Evolutionary conservation across 352 stramenopile species (phyloP).

Genomic region (Pythium vanterpoolii): DNA sequence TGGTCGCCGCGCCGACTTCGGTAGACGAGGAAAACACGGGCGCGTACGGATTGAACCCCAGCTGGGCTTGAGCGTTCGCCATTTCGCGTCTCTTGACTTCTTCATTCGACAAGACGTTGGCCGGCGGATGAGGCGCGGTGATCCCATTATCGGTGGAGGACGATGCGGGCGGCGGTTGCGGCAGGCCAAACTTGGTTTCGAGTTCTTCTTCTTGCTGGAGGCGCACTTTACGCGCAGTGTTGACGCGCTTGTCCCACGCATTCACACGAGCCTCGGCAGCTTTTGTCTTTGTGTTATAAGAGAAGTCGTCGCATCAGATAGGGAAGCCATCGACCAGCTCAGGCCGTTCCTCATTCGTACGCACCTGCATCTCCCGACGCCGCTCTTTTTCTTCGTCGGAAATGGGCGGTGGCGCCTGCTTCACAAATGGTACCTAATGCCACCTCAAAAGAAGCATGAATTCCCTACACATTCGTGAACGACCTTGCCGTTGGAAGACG

Average conservation of each 20-base stretch:
- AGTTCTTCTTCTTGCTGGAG: slow-evolving; percentile 49
- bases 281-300: slow-evolving; percentile 30
- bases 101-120: slow-evolving; percentile 47
- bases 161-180: slow-evolving; percentile 15
- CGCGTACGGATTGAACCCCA: slow-evolving; percentile 75
- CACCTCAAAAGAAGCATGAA: background rate
- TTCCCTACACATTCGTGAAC: too few relatives aligned
- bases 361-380: slow-evolving; percentile 61
- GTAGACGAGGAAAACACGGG: slow-evolving; percentile 63
- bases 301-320: slow-evolving; percentile 5
- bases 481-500: background rate
- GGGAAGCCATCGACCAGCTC: background rate
- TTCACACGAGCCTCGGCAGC: slow-evolving; percentile 54
- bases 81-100: slow-evolving; percentile 64
- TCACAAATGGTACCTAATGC: slow-evolving; percentile 50
- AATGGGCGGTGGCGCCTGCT: slow-evolving; percentile 33
- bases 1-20: slow-evolving; percentile 51
- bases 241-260: slow-evolving; percentile 70
- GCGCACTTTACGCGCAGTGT: slow-evolving; percentile 44
- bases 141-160: slow-evolving; percentile 5
- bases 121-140: slow-evolving; percentile 8
- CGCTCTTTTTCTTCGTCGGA: slow-evolving; percentile 53
- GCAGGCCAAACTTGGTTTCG: slow-evolving; percentile 32
- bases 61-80: slow-evolving; percentile 45
- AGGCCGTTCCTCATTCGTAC: background rate